phyloP scores from a whole-genome alignment of 2,329 filamentous ascomycete species.

The Thelonectria rubi region DNA sequence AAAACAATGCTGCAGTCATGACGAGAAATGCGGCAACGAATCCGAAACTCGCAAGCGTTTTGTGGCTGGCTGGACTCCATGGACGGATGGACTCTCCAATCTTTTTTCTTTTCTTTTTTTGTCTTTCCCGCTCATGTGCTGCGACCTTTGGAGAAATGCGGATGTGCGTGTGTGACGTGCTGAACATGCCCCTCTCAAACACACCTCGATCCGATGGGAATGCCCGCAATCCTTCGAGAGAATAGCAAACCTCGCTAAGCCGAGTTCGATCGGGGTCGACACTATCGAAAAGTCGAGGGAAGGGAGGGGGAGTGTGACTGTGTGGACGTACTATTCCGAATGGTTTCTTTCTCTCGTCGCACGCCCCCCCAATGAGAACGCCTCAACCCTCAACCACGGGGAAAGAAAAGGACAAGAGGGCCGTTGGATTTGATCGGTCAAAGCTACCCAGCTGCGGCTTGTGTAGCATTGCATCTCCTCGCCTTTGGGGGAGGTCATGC shows the following conservation, averaged over 20 bases:
- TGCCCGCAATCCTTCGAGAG: not conserved
- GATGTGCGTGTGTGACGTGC: not conserved
- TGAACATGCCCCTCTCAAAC: not conserved
- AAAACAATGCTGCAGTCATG: not conserved
- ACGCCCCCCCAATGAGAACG: not conserved
- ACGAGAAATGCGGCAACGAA: not conserved
- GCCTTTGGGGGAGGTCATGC: not conserved
- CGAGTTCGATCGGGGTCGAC: not conserved
- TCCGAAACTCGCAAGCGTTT: not conserved
- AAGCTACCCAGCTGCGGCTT: not conserved
- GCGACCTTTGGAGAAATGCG: not conserved
- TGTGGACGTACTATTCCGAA: not conserved
- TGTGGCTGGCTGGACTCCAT: not conserved
- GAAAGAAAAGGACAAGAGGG: too few species aligned
- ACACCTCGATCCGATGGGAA: not conserved
- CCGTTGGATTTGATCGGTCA: conserved; percentile 6
- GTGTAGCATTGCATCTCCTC: conserved; percentile 16
- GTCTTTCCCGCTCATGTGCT: too few species aligned
- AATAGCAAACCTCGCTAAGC: not conserved
- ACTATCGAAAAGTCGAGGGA: not conserved
- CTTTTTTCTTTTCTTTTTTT: not conserved
- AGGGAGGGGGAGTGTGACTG: not conserved
- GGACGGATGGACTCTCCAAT: not conserved
- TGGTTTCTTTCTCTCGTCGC: too few species aligned
- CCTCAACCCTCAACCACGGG: too few species aligned